Evolutionary conservation across 129 eudicot species (phyloP).

Genomic region (Dittrichia graveolens): DNA sequence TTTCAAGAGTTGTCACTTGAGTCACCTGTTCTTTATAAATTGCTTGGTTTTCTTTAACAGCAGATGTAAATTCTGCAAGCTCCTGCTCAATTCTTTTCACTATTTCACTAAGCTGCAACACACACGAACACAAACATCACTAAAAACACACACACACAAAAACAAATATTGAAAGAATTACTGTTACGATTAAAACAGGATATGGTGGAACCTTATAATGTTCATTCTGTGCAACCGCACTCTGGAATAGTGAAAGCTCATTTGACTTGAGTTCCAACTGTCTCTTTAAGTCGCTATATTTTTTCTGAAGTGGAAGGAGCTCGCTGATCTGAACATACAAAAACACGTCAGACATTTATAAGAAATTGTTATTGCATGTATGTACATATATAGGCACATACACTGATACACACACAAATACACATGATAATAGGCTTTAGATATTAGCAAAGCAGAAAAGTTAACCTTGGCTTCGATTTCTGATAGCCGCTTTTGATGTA

Average conservation of each 20-base stretch:
- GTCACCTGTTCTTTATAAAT: slow-evolving; percentile 52
- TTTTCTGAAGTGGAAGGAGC: slow-evolving; percentile 82
- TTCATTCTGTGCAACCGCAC: slow-evolving; percentile 89
- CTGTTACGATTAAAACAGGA: neutral
- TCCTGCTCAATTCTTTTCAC: slow-evolving; percentile 81
- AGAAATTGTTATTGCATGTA: neutral
- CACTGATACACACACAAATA: neutral
- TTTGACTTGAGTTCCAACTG: slow-evolving; percentile 85
- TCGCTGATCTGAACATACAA: slow-evolving; percentile 55
- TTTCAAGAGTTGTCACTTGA: slow-evolving; percentile 73
- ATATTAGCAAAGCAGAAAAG: slow-evolving; percentile 19
- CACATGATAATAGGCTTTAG: neutral
- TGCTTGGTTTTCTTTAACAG: slow-evolving; percentile 61
- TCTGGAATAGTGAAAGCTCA: slow-evolving; percentile 77
- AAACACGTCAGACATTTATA: neutral
- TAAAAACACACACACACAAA: neutral
- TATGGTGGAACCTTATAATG: slow-evolving; percentile 79
- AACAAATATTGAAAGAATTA: neutral
- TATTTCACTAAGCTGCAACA: slow-evolving; percentile 69
- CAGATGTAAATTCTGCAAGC: slow-evolving; percentile 74
- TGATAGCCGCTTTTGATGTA: slow-evolving; percentile 70
- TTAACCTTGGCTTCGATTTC: slow-evolving; percentile 91
- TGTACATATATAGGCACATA: too few relatives aligned
- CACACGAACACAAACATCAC: slow-evolving; percentile 17
- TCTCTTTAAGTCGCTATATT: slow-evolving; percentile 67